Evolutionary conservation across 2,329 filamentous ascomycete genomes (phyloP), one percentile per base, ranked within the genome.

Genomic region (Colletotrichum echinochloae): DNA sequence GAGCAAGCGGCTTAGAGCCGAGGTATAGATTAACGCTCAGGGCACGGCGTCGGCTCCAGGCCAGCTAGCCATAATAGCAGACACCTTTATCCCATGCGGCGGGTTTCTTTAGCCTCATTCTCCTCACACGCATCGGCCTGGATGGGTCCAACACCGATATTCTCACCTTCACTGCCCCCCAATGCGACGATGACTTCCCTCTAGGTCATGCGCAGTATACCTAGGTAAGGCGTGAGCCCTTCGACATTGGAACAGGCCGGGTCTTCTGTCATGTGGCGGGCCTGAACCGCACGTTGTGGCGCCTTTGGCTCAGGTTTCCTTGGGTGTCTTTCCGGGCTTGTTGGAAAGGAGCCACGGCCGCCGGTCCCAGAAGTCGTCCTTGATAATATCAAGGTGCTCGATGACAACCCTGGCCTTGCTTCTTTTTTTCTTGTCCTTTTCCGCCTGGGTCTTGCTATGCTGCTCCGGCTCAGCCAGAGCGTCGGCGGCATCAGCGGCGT

Each of bases 381-480:
- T 94, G 81, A 99, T 98, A 76, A 99, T 93, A 82, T 99, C 96
- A 70, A 96, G 82, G 83, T 98, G 94, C 77, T 95, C 91, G 46
- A 97, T 86, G 44, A 93, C 88, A 55, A 99, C 90, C 61, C 87
- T 87, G 0, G 94, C 95, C 80, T 97, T 98, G 70, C 88, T 87
- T 64, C 92, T 88, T 73, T 90, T 87, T 83, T 97, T 98, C 78
- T 87, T 91, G 73, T 97, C 90, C 75, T 92, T 97, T 68, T 98
- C 94, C 26, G 86, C 83, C 77, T 97, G 94, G n/a, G 91, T 92
- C 77, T 92, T 95, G 52, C 92, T 94, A 73, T 91, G 84, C 52
- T 86, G 82, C 28, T 83, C 74, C 23, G 88, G 86, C 74, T 89
- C 87, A n/a, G 83, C 83, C 41, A 85, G 75, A 23, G 81, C 80